A percentile compares a stretch with the other conserved stretches of the same genome.
phyloP scores from a whole-genome alignment of 1,139 yeast species.

The Hyphopichia pseudoburtonii region DNA sequence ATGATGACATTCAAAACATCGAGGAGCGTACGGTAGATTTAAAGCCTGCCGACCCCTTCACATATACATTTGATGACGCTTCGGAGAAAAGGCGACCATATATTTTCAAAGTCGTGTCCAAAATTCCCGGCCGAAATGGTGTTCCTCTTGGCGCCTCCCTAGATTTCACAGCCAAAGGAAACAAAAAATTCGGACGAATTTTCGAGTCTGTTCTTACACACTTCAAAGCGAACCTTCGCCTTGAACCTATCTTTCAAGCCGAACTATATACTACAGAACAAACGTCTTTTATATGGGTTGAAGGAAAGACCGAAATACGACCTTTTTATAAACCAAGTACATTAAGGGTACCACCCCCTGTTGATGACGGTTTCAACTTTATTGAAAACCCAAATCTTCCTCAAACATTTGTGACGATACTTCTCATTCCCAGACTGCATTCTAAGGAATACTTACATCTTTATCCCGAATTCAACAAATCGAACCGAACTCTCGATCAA shows the following conservation, averaged over 20 bases:
- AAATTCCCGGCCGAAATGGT: slow-evolving; percentile 19
- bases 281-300: slow-evolving; percentile 39
- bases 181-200: slow-evolving; percentile 23
- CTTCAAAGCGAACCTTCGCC: slow-evolving; percentile 12
- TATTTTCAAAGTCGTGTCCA: slow-evolving; percentile 29
- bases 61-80: slow-evolving; percentile 22
- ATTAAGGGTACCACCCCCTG: slow-evolving; percentile 34
- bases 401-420: slow-evolving; percentile 31
- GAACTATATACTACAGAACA: slow-evolving; percentile 10
- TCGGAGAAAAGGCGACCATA: slow-evolving; percentile 34
- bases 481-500: background rate
- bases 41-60: slow-evolving; percentile 3
- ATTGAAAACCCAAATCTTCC: slow-evolving; percentile 4
- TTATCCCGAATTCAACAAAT: slow-evolving; percentile 32
- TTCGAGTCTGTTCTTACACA: slow-evolving; percentile 14
- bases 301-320: slow-evolving; percentile 40
- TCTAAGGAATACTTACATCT: slow-evolving; percentile 19
- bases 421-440: slow-evolving; percentile 32
- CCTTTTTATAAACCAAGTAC: slow-evolving; percentile 44
- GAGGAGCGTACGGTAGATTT: background rate
- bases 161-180: slow-evolving; percentile 35
- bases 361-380: slow-evolving; percentile 15
- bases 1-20: slow-evolving; percentile 11
- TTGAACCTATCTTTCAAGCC: slow-evolving; percentile 6
- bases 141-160: slow-evolving; percentile 11